These are phyloP conservation scores for Triticum turgidum DNA, from an alignment of 176 grass and related monocot species.

Conservation along the genomic window DNA sequence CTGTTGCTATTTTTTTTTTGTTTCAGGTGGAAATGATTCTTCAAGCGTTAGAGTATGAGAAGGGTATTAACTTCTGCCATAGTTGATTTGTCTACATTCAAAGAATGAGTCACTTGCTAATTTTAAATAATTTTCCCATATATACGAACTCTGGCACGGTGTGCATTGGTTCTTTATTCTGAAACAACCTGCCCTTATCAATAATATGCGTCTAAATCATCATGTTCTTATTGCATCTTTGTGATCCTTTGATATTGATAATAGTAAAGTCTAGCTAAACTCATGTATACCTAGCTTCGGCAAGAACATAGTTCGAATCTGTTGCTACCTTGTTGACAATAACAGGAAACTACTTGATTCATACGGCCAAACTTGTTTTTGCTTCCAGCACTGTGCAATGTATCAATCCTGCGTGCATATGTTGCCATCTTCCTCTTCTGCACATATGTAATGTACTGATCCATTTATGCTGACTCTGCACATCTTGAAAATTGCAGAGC, in stretches of 20 bases:
- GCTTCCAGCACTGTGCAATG: neutral
- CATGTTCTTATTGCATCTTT: neutral
- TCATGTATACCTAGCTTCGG: neutral
- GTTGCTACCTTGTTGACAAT: neutral
- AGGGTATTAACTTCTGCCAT: slow-evolving; percentile 42
- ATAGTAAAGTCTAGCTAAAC: neutral
- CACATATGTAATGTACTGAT: neutral
- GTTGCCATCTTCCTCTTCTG: neutral
- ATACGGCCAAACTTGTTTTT: neutral
- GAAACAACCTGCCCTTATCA: neutral
- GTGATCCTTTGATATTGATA: neutral
- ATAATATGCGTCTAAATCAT: neutral
- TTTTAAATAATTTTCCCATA: neutral
- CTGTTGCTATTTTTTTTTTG: slow-evolving; percentile 23
- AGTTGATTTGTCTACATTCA: neutral
- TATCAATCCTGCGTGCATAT: neutral
- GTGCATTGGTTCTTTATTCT: neutral
- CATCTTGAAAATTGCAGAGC: slow-evolving; percentile 56
- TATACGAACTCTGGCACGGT: neutral
- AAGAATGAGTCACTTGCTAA: neutral
- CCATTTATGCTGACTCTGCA: slow-evolving; percentile 17
- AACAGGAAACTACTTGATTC: neutral
- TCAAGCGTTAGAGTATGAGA: slow-evolving; percentile 98
- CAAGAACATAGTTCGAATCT: neutral
- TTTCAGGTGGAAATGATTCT: slow-evolving; percentile 99